These are phyloP conservation scores for Phytophthora aleatoria DNA, from an alignment of 352 stramenopile genomes.

Conservation along the genomic window DNA sequence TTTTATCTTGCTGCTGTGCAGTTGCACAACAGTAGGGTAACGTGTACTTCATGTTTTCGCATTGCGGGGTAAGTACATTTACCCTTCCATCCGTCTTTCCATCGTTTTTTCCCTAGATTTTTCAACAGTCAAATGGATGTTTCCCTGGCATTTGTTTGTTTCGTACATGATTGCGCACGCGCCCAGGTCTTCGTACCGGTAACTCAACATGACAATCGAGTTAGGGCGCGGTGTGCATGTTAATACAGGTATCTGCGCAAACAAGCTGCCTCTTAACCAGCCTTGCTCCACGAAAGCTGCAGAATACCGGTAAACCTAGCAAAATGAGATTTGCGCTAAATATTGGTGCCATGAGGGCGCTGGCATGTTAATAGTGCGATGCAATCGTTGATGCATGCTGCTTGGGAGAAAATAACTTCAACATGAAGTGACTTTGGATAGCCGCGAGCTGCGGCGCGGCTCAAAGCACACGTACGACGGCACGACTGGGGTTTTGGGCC, in stretches of 20 bases:
- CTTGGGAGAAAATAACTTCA: constrained; percentile 23
- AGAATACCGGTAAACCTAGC: background rate
- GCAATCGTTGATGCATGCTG: background rate
- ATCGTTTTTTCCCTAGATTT: background rate
- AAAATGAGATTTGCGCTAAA: background rate
- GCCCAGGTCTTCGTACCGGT: too few relatives aligned
- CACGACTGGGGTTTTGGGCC: background rate
- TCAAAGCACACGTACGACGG: constrained; percentile 11
- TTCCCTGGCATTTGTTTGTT: too few relatives aligned
- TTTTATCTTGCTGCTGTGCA: constrained; percentile 32
- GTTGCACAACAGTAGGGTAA: constrained; percentile 3
- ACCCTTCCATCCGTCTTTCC: constrained; percentile 14
- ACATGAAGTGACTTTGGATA: constrained; percentile 33
- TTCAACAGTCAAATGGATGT: too few relatives aligned
- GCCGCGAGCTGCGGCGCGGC: constrained; percentile 9
- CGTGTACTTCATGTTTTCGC: too few relatives aligned
- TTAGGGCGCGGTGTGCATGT: too few relatives aligned
- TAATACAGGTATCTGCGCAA: too few relatives aligned
- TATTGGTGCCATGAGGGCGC: too few relatives aligned
- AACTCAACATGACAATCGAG: too few relatives aligned
- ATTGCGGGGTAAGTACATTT: background rate
- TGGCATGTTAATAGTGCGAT: too few relatives aligned
- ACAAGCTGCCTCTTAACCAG: too few relatives aligned
- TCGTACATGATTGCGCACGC: too few relatives aligned
- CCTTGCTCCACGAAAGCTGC: too few relatives aligned